These are phyloP conservation scores for Pseudonitzschia delicatissima DNA, from an alignment of 108 stramenopile species.

Conservation along the genomic window DNA sequence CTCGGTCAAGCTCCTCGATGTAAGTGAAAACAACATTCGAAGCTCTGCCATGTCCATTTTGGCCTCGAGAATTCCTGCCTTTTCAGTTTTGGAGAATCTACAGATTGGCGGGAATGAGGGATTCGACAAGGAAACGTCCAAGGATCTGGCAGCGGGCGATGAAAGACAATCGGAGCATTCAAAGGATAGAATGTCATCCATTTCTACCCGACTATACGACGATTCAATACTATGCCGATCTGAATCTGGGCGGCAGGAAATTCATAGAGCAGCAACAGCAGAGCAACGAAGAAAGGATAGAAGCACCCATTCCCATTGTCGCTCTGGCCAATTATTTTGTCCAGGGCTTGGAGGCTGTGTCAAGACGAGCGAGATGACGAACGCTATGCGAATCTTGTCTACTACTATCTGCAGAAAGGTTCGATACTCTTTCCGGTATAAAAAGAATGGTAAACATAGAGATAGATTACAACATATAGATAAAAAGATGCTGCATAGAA, in stretches of 20 bases:
- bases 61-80: slow-evolving; percentile 15
- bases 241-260: slow-evolving; percentile 21
- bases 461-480: too few relatives aligned
- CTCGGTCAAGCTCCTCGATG: slow-evolving; percentile 13
- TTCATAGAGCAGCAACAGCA: slow-evolving; percentile 2
- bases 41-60: slow-evolving; percentile 19
- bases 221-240: slow-evolving; percentile 17
- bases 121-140: not conserved
- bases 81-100: slow-evolving; percentile 5
- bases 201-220: not conserved
- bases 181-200: not conserved
- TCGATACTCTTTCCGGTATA: slow-evolving; percentile 17
- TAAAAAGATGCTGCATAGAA: too few relatives aligned
- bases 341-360: not conserved
- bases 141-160: slow-evolving; percentile 3
- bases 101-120: slow-evolving; percentile 1
- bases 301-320: not conserved
- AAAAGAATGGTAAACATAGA: not conserved
- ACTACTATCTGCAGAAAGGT: slow-evolving; percentile 6
- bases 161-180: slow-evolving; percentile 3
- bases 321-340: slow-evolving; percentile 18
- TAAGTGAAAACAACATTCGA: slow-evolving; percentile 12
- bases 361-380: not conserved
- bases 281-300: not conserved
- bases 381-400: slow-evolving; percentile 12